Evolutionary conservation across 495 filamentous ascomycete species (phyloP).

Genomic region (Trichocladium uniseriatum): DNA sequence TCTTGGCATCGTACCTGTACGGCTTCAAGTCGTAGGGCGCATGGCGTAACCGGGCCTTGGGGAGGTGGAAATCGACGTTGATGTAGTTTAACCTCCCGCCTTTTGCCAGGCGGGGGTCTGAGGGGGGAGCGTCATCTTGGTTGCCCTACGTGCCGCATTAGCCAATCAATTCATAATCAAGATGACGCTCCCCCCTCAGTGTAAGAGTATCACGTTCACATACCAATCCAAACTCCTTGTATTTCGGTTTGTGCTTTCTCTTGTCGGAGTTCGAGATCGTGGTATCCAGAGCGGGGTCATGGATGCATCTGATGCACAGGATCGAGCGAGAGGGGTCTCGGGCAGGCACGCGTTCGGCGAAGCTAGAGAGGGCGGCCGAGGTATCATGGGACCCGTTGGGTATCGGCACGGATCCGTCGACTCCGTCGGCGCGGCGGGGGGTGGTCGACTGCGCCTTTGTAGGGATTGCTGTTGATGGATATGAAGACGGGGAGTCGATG

Average conservation of each 20-base stretch:
- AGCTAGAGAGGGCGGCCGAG: slow-evolving; percentile 39
- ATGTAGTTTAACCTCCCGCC: slow-evolving; percentile 47
- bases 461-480: slow-evolving; percentile 30
- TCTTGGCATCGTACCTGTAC: slow-evolving; percentile 66
- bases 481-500: slow-evolving; percentile 61
- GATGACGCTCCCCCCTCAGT: slow-evolving; percentile 45
- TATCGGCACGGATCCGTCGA: slow-evolving; percentile 15
- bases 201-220: slow-evolving; percentile 38
- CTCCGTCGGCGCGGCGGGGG: slow-evolving; percentile 20
- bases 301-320: slow-evolving; percentile 59
- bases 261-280: slow-evolving; percentile 52
- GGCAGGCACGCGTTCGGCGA: slow-evolving; percentile 44
- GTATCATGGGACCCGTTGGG: slow-evolving; percentile 33
- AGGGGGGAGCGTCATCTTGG: slow-evolving; percentile 56
- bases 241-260: slow-evolving; percentile 57
- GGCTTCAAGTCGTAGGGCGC: slow-evolving; percentile 70
- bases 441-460: slow-evolving; percentile 33
- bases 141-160: slow-evolving; percentile 43
- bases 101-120: slow-evolving; percentile 68
- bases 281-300: slow-evolving; percentile 55
- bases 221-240: slow-evolving; percentile 62
- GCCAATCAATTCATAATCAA: slow-evolving; percentile 41
- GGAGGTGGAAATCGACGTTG: slow-evolving; percentile 57
- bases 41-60: slow-evolving; percentile 61
- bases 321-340: slow-evolving; percentile 51